These are phyloP conservation scores for Penicillium sp. DNA, from an alignment of 2,329 filamentous ascomycete genomes.

Conservation along the genomic window DNA sequence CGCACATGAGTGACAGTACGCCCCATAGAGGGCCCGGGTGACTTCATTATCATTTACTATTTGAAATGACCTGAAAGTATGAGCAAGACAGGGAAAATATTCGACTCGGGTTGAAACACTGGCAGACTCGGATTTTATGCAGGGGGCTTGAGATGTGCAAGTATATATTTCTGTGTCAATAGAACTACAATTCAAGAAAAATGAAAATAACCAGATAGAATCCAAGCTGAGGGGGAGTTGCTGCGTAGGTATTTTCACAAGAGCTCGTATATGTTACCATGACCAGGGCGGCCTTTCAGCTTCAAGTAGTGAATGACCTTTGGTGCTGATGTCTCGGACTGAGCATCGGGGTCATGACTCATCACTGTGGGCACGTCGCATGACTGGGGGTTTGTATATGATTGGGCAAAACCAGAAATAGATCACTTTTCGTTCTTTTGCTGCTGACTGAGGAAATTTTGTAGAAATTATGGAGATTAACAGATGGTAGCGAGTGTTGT, in stretches of 20 bases:
- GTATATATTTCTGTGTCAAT: not conserved
- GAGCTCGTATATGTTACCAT: no score
- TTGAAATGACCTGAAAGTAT: constrained; percentile 14
- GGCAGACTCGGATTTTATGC: no score
- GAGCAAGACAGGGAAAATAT: not conserved
- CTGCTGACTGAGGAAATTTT: not conserved
- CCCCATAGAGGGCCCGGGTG: constrained; percentile 15
- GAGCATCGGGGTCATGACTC: not conserved
- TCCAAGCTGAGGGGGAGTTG: no score
- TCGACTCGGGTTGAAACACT: no score
- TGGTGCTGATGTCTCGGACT: constrained; percentile 6
- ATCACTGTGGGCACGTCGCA: constrained; percentile 3
- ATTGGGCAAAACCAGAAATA: not conserved
- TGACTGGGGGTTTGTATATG: constrained; percentile 1
- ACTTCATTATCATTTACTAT: constrained; percentile 19
- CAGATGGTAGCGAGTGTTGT: no score
- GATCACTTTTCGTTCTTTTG: not conserved
- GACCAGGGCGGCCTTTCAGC: no score
- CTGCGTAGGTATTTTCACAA: no score
- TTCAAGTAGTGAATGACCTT: constrained; percentile 16
- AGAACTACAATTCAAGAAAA: no score
- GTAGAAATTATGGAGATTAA: not conserved
- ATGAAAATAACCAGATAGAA: no score
- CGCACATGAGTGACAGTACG: constrained; percentile 6
- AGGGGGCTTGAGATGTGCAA: no score